Conservation (phyloP, 1,139 yeast genomes). For the Kodamaea anthophila region DNA sequence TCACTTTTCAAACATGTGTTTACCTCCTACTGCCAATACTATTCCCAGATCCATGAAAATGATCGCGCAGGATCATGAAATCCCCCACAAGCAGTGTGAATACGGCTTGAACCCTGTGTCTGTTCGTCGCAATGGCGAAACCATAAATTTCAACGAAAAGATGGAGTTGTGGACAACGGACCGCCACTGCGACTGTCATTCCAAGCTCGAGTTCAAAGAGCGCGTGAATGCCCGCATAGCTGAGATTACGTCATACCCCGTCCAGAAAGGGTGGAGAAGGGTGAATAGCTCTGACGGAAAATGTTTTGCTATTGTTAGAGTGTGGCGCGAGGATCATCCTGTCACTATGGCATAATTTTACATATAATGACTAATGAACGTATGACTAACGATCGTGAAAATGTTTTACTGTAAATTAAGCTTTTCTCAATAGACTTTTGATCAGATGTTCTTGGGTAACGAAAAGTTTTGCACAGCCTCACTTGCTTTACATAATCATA, state of each 20-base stretch:
- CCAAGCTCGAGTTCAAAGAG: conserved; percentile 4
- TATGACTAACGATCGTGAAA: too few relatives aligned
- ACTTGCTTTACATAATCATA: too few relatives aligned
- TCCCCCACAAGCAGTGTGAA: conserved; percentile 6
- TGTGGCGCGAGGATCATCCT: conserved; percentile 5
- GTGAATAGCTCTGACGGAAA: conserved; percentile 8
- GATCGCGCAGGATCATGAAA: conserved; percentile 4
- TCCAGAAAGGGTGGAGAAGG: conserved; percentile 7
- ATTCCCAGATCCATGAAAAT: conserved; percentile 5
- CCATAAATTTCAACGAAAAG: conserved; percentile 6
- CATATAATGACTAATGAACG: too few relatives aligned
- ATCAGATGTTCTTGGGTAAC: too few relatives aligned
- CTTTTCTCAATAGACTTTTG: too few relatives aligned
- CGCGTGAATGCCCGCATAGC: conserved; percentile 6
- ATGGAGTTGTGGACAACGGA: conserved; percentile 8
- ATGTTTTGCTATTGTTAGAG: conserved; percentile 7
- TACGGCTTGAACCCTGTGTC: conserved; percentile 6
- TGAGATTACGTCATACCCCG: conserved; percentile 6
- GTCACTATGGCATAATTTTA: neutral
- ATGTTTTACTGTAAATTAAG: too few relatives aligned
- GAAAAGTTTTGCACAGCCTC: too few relatives aligned
- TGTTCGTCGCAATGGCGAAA: conserved; percentile 6
- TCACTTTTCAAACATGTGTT: conserved; percentile 6
- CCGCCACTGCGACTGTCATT: conserved; percentile 6
- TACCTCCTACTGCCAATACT: conserved; percentile 5